Base-by-base conservation (phyloP, 768 basidiomycete species). In the Macrolepiota fuliginosa region DNA sequence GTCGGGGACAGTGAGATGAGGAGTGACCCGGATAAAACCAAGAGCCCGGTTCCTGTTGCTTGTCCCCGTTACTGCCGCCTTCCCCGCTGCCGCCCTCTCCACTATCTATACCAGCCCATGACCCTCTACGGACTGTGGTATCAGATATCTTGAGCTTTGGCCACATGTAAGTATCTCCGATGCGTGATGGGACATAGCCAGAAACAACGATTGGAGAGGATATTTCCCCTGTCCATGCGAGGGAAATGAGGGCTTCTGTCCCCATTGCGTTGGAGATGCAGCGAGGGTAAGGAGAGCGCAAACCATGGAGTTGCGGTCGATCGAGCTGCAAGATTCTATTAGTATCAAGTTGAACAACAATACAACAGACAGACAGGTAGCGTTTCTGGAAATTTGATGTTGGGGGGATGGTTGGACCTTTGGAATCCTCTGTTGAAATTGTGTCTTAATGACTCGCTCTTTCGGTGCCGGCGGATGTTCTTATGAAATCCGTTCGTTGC, bases 161-260 rank as follows among this genome's bases (percentile, higher is more conserved):
- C 57, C 57, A 58, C 39, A 60, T 62, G 15, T 40, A 47, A 15
- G 61, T 55, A 42, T 51, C 42, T 24, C 62, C 62, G 32, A 59
- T 54, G 19, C 53, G 37, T 13, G 63, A 56, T 9, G 61, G 54
- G 22, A 60, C 32, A 32, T 56, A 57, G 35, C 68, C 62, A 15
- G 65, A 61, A 3, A 60, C 55, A 24, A 61, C 65, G 12, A 66
- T 35, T 17, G 65, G 62, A 17, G 64, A 57, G 11, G 56, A 50
- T n/a, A 64, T 42, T 36, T 69, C 65, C 13, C 73, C 73, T 3
- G 69, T 73, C 73, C 73, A 74, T 47, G 73, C 71, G 0, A 73
- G 65, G 22, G 72, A 70, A 32, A 70, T 70, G 11, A 74, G 63
- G n/a, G 68, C 69, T 40, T 69, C 68, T 11, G 73, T 74, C 35